These are phyloP conservation scores for Globisporangium emineosum DNA, from an alignment of 352 stramenopile genomes.

Conservation along the genomic window DNA sequence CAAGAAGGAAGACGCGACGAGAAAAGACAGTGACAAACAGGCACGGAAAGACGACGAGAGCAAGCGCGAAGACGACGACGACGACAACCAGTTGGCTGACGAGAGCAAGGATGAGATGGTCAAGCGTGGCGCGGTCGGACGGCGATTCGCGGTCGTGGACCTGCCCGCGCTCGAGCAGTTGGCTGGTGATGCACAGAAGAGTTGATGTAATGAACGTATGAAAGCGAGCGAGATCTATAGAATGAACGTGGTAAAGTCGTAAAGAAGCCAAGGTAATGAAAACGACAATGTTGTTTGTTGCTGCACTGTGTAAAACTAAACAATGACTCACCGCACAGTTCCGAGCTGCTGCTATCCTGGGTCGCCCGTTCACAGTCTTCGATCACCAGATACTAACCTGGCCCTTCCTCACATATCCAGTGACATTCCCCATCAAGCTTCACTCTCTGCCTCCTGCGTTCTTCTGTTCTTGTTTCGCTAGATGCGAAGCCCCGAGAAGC, in stretches of 20 bases:
- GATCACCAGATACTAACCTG: background rate
- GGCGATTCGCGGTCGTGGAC: constrained; percentile 15
- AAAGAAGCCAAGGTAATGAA: background rate
- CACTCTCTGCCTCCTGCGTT: background rate
- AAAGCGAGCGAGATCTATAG: background rate
- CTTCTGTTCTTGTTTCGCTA: constrained; percentile 13
- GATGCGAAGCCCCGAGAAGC: constrained; percentile 65
- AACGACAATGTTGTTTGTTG: background rate
- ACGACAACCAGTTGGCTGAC: constrained; percentile 1
- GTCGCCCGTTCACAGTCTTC: background rate
- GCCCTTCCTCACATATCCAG: background rate
- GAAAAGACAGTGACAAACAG: background rate
- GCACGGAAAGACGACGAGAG: background rate
- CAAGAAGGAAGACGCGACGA: background rate
- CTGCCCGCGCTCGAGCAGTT: constrained; percentile 10
- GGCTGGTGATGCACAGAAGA: background rate
- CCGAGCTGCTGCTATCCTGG: background rate
- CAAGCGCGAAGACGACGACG: constrained; percentile 18
- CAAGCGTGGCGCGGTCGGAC: constrained; percentile 14
- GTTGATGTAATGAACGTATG: background rate
- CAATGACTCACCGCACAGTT: background rate
- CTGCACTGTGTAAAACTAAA: background rate
- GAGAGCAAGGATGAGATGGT: constrained; percentile 17
- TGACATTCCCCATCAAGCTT: background rate
- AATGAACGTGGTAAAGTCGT: background rate